Evolutionary conservation across 345 rosid species (phyloP).

Genomic region (Euphorbia peplus): DNA sequence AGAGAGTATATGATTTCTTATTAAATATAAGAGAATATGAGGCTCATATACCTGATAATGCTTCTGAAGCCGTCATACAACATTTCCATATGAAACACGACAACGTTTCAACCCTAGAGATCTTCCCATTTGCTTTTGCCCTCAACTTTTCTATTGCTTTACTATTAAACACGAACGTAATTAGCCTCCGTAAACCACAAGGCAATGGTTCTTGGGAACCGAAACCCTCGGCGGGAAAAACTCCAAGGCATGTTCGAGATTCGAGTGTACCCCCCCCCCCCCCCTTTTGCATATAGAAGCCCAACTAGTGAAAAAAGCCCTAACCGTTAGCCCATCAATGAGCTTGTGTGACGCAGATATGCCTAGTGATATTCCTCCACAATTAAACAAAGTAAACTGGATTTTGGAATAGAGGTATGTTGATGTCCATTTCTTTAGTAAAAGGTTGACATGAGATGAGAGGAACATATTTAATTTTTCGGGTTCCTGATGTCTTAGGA

Average conservation of each 20-base stretch:
- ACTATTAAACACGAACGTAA: background rate
- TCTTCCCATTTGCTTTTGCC: background rate
- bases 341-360: background rate
- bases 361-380: slow-evolving; percentile 18
- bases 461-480: slow-evolving; percentile 8
- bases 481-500: background rate
- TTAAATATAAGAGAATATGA: no score
- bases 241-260: background rate
- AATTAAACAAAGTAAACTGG: slow-evolving; percentile 8
- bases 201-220: background rate
- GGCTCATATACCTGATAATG: no score
- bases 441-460: slow-evolving; percentile 6
- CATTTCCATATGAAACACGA: slow-evolving; percentile 21
- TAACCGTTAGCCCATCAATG: slow-evolving; percentile 5
- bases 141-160: background rate
- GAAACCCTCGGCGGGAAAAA: slow-evolving; percentile 17
- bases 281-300: slow-evolving; percentile 3
- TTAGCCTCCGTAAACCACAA: slow-evolving; percentile 17
- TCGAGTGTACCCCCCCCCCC: background rate
- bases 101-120: background rate
- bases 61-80: slow-evolving; percentile 7
- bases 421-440: background rate
- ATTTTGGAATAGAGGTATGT: background rate
- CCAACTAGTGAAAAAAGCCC: slow-evolving; percentile 10
- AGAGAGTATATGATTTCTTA: no score